A percentile compares a stretch with the other conserved stretches of the same genome.
Conservation (phyloP, 2,329 filamentous ascomycete genomes). For the Colletotrichum cereale region DNA sequence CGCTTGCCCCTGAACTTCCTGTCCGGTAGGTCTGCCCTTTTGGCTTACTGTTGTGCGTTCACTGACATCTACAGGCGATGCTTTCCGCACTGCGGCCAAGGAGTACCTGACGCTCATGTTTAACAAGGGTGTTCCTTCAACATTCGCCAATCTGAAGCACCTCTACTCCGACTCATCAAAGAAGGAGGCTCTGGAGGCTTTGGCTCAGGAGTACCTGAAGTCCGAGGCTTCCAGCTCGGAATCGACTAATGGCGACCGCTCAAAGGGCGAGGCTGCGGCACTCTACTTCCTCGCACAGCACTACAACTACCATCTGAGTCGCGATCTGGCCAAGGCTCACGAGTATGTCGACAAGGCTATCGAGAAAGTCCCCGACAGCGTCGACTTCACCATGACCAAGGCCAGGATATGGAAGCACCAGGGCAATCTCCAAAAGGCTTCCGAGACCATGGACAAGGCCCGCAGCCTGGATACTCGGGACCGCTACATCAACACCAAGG, state of each 20-base stretch:
- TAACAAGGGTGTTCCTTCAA: constrained; percentile 92
- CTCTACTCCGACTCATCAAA: constrained; percentile 85
- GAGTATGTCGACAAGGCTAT: constrained; percentile 88
- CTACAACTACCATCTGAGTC: constrained; percentile 92
- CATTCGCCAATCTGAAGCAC: constrained; percentile 96
- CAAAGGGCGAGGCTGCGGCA: constrained; percentile 80
- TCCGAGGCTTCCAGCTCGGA: constrained; percentile 64
- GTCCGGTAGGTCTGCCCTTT: constrained; percentile 63
- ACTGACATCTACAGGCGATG: constrained; percentile 68
- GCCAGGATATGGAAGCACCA: constrained; percentile 94
- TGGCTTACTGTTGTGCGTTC: not conserved
- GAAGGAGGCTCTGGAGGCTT: constrained; percentile 77
- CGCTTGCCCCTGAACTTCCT: constrained; percentile 92
- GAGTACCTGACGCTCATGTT: constrained; percentile 87
- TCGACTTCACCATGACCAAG: constrained; percentile 95
- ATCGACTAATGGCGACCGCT: constrained; percentile 57
- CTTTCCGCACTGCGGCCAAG: constrained; percentile 83
- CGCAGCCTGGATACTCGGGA: constrained; percentile 89
- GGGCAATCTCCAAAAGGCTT: constrained; percentile 82
- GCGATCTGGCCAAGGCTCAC: constrained; percentile 84
- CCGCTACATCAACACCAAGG: constrained; percentile 98
- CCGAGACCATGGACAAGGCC: constrained; percentile 89
- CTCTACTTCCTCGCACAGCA: constrained; percentile 97
- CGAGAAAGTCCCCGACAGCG: constrained; percentile 80
- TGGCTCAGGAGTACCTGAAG: constrained; percentile 84